Percentiles rank a stretch among this genome's conserved stretches.
Evolutionary conservation across 1,284 basidiomycete species (phyloP).

Genomic region (Stygiomarasmius scandens): DNA sequence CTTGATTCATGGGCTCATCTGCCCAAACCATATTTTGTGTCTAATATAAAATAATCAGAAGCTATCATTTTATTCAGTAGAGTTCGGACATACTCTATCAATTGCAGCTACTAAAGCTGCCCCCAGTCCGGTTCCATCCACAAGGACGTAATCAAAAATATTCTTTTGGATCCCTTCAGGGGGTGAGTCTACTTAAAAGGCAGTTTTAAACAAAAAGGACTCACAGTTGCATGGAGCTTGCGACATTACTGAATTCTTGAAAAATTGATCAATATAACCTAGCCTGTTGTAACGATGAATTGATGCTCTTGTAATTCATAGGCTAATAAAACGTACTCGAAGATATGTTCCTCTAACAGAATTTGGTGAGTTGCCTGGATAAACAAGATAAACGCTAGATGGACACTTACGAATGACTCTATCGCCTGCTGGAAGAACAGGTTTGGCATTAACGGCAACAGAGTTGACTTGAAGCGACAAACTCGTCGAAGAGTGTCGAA

Average conservation of each 20-base stretch:
- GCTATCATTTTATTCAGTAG: neutral
- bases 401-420: constrained; percentile 11
- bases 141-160: constrained; percentile 11
- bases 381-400: too few species aligned
- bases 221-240: constrained; percentile 2
- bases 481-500: too few species aligned
- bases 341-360: constrained; percentile 18
- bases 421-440: neutral
- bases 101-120: constrained; percentile 12
- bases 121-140: constrained; percentile 9
- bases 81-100: constrained; percentile 8
- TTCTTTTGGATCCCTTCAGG: constrained; percentile 9
- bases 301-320: neutral
- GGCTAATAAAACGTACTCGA: constrained; percentile 17
- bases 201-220: too few species aligned
- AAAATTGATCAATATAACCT: constrained; percentile 15
- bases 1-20: constrained; percentile 18
- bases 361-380: too few species aligned
- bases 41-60: neutral
- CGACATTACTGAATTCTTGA: neutral
- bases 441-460: too few species aligned
- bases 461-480: too few species aligned
- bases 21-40: constrained; percentile 19
- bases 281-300: constrained; percentile 5
- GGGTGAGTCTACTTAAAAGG: neutral